phyloP scores from a whole-genome alignment of 495 filamentous ascomycete species.

The Penicillium egyptiacum region DNA sequence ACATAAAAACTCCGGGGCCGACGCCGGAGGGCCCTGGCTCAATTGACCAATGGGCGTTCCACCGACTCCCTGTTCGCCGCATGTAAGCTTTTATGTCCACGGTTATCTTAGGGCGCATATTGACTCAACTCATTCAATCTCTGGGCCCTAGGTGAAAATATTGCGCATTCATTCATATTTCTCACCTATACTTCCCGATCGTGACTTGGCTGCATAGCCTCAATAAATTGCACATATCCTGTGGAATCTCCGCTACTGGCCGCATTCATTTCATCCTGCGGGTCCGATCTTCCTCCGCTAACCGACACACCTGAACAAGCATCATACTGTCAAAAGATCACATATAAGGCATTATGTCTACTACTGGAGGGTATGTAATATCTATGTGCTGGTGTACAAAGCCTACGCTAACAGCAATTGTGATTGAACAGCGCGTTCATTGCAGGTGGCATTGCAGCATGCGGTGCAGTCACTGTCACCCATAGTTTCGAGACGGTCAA shows the following conservation, averaged over 20 bases:
- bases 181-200: neutral
- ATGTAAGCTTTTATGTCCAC: constrained; percentile 28
- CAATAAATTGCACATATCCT: neutral
- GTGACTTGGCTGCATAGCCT: neutral
- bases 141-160: neutral
- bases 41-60: constrained; percentile 23
- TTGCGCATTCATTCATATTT: neutral
- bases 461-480: constrained; percentile 95
- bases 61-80: constrained; percentile 19
- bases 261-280: neutral
- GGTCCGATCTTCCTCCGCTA: constrained; percentile 26
- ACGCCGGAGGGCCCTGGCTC: constrained; percentile 19
- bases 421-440: constrained; percentile 64
- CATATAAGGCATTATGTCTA: constrained; percentile 43
- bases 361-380: constrained; percentile 50
- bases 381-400: neutral
- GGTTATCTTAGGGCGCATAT: constrained; percentile 4
- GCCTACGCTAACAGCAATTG: constrained; percentile 15
- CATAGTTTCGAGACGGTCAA: constrained; percentile 99
- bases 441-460: constrained; percentile 93
- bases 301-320: constrained; percentile 13
- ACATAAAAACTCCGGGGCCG: constrained; percentile 8
- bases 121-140: neutral
- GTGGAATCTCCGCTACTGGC: neutral
- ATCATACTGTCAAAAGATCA: constrained; percentile 1